phyloP scores from a whole-genome alignment of 306 rosid species.

The Trifolium repens region DNA sequence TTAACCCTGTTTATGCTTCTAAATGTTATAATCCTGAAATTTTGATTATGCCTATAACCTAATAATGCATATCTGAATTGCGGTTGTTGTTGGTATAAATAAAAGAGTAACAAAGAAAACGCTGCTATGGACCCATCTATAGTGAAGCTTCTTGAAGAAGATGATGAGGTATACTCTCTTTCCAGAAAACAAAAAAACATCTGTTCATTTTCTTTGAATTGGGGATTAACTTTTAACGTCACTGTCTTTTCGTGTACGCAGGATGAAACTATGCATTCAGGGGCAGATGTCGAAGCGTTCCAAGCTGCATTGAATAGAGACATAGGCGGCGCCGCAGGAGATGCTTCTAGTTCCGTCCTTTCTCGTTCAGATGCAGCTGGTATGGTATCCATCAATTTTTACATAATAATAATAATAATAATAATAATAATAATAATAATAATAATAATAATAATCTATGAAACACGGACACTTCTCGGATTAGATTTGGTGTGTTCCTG shows the following conservation, averaged over 20 bases:
- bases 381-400: conserved; percentile 23
- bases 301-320: conserved; percentile 85
- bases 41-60: background rate
- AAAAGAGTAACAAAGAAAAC: background rate
- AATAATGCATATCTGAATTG: background rate
- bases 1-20: background rate
- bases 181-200: background rate
- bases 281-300: conserved; percentile 85
- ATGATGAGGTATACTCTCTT: conserved; percentile 42
- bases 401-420: background rate
- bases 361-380: conserved; percentile 57
- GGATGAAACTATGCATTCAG: conserved; percentile 93
- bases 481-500: no score
- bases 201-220: background rate
- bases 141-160: conserved; percentile 91
- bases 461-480: no score
- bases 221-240: conserved; percentile 5
- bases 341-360: conserved; percentile 56
- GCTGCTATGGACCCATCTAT: conserved; percentile 56
- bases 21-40: background rate
- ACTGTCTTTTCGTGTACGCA: conserved; percentile 39
- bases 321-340: conserved; percentile 56
- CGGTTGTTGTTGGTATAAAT: background rate
- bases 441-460: background rate
- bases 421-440: background rate